phyloP scores from a whole-genome alignment of 352 stramenopile genomes.

The Halophytophthora polymorphica region DNA sequence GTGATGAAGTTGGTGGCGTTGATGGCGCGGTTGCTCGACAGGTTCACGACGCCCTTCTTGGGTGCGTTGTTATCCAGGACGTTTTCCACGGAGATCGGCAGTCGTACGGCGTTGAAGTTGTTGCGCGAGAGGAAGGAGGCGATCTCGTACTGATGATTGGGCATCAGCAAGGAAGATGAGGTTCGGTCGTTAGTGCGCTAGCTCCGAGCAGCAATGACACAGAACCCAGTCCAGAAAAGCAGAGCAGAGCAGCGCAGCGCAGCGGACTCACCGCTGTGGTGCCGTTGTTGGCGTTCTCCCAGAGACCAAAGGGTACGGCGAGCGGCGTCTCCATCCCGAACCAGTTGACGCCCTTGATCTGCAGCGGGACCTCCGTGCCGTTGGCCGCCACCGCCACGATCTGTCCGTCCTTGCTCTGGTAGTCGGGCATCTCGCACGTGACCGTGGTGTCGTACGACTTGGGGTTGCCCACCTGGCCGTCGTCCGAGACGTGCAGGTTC shows the following conservation, averaged over 20 bases:
- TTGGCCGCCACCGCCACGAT: slow-evolving; percentile 58
- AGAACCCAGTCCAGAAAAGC: not conserved
- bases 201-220: not conserved
- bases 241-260: no score
- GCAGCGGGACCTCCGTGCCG: slow-evolving; percentile 59
- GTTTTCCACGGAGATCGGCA: slow-evolving; percentile 69
- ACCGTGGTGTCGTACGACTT: slow-evolving; percentile 49
- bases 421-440: slow-evolving; percentile 63
- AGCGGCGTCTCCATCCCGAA: slow-evolving; percentile 76
- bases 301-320: slow-evolving; percentile 67
- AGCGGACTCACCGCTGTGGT: slow-evolving; percentile 44
- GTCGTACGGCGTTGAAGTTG: slow-evolving; percentile 80
- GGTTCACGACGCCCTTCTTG: slow-evolving; percentile 60
- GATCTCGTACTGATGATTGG: slow-evolving; percentile 54
- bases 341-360: slow-evolving; percentile 81
- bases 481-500: slow-evolving; percentile 38
- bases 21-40: slow-evolving; percentile 64
- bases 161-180: not conserved
- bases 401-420: slow-evolving; percentile 71
- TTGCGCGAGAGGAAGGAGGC: slow-evolving; percentile 71
- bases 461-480: slow-evolving; percentile 61
- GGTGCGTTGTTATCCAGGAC: slow-evolving; percentile 64
- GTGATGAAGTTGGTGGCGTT: slow-evolving; percentile 71
- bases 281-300: slow-evolving; percentile 72
- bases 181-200: not conserved